Evolutionary conservation across 2,329 filamentous ascomycete genomes (phyloP).

Genomic region (Neofusicoccum laricinum): DNA sequence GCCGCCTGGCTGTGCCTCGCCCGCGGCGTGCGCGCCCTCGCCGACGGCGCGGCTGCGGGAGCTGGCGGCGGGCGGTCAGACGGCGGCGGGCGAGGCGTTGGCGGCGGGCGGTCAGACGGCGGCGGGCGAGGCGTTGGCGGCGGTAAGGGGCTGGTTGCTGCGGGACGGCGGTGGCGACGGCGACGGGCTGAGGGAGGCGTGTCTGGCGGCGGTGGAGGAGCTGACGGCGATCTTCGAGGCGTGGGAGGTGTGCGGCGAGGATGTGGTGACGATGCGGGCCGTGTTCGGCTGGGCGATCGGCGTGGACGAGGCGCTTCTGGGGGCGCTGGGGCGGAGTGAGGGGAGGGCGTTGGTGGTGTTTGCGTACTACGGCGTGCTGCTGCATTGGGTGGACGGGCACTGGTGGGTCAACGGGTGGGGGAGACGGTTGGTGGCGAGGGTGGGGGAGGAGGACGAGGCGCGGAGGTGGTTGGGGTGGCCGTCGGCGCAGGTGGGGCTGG

Average conservation of each 20-base stretch:
- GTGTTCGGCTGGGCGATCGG: not conserved
- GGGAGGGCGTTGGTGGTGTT: constrained; percentile 8
- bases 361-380: constrained; percentile 10
- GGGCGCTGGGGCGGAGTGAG: not conserved
- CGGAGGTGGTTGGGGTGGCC: constrained; percentile 17
- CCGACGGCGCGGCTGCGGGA: constrained; percentile 23
- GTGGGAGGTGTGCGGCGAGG: not conserved
- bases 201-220: not conserved
- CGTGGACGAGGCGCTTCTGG: not conserved
- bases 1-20: constrained; percentile 40
- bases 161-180: not conserved
- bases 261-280: not conserved
- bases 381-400: constrained; percentile 1
- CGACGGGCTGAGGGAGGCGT: not conserved
- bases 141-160: not conserved
- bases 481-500: constrained; percentile 12
- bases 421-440: constrained; percentile 1
- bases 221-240: not conserved
- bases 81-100: not conserved
- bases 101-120: not conserved
- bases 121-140: not conserved
- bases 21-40: constrained; percentile 36
- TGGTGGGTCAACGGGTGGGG: constrained; percentile 16
- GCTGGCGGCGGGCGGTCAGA: constrained; percentile 27
- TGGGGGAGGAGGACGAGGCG: not conserved